A percentile compares a stretch with the other conserved stretches of the same genome.
These are phyloP conservation scores for Taiwanofungus camphoratus DNA, from an alignment of 1,284 basidiomycete genomes.

Conservation along the genomic window DNA sequence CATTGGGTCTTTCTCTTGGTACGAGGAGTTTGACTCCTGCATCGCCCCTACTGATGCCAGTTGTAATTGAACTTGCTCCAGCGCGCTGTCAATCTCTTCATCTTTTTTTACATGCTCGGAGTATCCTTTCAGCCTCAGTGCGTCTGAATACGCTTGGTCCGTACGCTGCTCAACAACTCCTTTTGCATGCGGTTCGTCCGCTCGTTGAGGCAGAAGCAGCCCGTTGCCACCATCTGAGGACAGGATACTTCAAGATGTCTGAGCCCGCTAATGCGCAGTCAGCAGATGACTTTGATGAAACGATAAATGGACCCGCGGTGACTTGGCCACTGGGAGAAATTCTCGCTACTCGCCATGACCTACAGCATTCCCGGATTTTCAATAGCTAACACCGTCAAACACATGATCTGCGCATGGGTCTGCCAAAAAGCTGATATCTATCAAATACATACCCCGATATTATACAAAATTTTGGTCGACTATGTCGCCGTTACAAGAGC, in stretches of 20 bases:
- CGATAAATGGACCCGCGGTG: constrained; percentile 61
- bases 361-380: constrained; percentile 95
- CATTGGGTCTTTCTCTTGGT: constrained; percentile 73
- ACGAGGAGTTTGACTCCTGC: constrained; percentile 21
- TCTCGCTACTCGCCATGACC: constrained; percentile 83
- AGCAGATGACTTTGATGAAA: constrained; percentile 7
- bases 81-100: constrained; percentile 79
- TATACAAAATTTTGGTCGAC: constrained; percentile 17
- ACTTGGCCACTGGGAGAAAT: constrained; percentile 98
- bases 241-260: constrained; percentile 29
- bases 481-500: constrained; percentile 54
- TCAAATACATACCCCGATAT: constrained; percentile 5
- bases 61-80: constrained; percentile 24
- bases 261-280: constrained; percentile 9
- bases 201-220: constrained; percentile 54
- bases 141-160: constrained; percentile 91
- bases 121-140: constrained; percentile 86
- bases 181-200: constrained; percentile 66
- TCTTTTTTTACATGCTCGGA: constrained; percentile 88
- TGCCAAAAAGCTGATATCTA: constrained; percentile 6
- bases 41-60: background rate
- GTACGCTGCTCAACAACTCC: constrained; percentile 85
- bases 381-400: constrained; percentile 58
- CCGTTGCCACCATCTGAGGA: constrained; percentile 40
- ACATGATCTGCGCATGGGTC: constrained; percentile 12